Percentiles rank a stretch among this genome's conserved stretches.
These are phyloP conservation scores for Phytopythium montanum DNA, from an alignment of 352 stramenopile genomes.

Conservation along the genomic window DNA sequence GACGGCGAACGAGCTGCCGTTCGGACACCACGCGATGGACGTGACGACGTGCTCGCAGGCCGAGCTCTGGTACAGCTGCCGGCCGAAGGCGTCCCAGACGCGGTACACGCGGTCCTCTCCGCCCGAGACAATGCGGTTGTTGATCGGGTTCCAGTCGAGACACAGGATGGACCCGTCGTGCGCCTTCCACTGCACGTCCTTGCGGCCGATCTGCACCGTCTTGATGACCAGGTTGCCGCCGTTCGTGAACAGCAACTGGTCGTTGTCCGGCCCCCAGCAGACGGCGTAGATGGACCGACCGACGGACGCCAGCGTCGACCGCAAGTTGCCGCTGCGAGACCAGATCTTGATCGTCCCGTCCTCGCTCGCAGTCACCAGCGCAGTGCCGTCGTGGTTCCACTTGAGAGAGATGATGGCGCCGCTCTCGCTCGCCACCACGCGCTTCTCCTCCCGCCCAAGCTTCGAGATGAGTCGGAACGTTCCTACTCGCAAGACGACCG, in stretches of 20 bases:
- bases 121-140: constrained; percentile 89
- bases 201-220: constrained; percentile 84
- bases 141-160: constrained; percentile 93
- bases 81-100: constrained; percentile 91
- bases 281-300: constrained; percentile 84
- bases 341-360: constrained; percentile 94
- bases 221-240: constrained; percentile 91
- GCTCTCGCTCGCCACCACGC: constrained; percentile 70
- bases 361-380: constrained; percentile 88
- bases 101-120: constrained; percentile 92
- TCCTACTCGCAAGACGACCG: too few relatives aligned
- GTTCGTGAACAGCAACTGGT: constrained; percentile 88
- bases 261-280: constrained; percentile 90
- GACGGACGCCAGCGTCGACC: constrained; percentile 82
- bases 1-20: constrained; percentile 89
- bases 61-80: constrained; percentile 86
- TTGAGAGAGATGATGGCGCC: constrained; percentile 88
- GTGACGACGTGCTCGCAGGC: constrained; percentile 89
- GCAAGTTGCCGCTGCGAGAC: constrained; percentile 84
- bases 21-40: constrained; percentile 89
- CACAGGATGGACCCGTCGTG: constrained; percentile 90
- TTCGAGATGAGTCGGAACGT: constrained; percentile 89
- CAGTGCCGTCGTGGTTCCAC: constrained; percentile 92
- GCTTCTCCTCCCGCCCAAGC: constrained; percentile 91
- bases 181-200: constrained; percentile 89